Conservation (phyloP, 2,329 filamentous ascomycete genomes). For the Arachnomyces sp. region DNA sequence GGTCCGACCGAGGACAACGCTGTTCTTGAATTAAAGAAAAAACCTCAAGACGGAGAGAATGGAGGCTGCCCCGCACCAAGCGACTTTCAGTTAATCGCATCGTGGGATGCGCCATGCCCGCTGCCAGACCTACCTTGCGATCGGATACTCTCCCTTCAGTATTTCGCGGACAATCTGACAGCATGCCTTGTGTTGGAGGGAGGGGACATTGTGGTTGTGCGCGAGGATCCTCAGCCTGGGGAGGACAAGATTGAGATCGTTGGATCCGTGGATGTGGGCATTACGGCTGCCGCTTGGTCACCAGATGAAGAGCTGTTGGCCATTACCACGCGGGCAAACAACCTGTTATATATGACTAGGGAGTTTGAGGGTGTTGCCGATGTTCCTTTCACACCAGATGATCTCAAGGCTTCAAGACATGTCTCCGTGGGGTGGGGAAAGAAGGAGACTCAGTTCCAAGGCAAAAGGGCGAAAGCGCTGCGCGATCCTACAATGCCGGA, state of each 20-base stretch:
- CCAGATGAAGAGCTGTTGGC: slow-evolving; percentile 87
- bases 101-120: slow-evolving; percentile 82
- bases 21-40: slow-evolving; percentile 62
- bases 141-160: slow-evolving; percentile 67
- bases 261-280: slow-evolving; percentile 86
- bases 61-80: slow-evolving; percentile 18
- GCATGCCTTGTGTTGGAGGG: slow-evolving; percentile 78
- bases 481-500: slow-evolving; percentile 93
- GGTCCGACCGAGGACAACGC: slow-evolving; percentile 65
- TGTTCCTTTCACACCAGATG: slow-evolving; percentile 61
- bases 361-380: slow-evolving; percentile 78
- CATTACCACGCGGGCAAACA: slow-evolving; percentile 69
- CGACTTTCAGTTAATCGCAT: slow-evolving; percentile 53
- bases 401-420: slow-evolving; percentile 80
- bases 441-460: slow-evolving; percentile 95
- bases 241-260: slow-evolving; percentile 88
- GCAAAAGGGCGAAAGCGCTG: slow-evolving; percentile 75
- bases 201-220: slow-evolving; percentile 81
- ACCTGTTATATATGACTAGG: slow-evolving; percentile 84
- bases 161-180: slow-evolving; percentile 70
- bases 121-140: slow-evolving; percentile 68
- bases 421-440: slow-evolving; percentile 98
- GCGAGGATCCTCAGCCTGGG: slow-evolving; percentile 57
- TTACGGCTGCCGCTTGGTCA: slow-evolving; percentile 83
- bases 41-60: slow-evolving; percentile 26